Evolutionary conservation across 352 stramenopile species (phyloP), one percentile per base, ranked within the genome.

Genomic region (Globisporangium barbulae): DNA sequence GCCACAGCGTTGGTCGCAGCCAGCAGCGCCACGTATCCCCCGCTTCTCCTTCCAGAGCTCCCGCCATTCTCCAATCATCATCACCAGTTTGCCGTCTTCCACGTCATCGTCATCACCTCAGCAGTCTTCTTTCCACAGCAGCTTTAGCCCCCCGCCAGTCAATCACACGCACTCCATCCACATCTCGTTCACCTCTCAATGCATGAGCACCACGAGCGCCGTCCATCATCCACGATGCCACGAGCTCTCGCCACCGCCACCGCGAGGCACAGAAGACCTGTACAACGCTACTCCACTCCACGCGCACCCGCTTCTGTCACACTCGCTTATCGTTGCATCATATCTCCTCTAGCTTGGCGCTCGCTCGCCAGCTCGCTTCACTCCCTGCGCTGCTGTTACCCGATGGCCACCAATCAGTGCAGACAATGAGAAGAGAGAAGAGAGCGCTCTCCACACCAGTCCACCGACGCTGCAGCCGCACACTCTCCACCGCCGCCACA

Each of bases 1-100:
- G 54, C 54, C 54, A 50, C 37, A 52, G 54, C 30, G 15, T 33
- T 60, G 54, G 30, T 57, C 50, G 50, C 50, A 57, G 50, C 30
- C 30, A 56, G 30, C 50, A 57, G 50, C 50, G 17, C 50, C 50
- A 44, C 30, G 50, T 44, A n/a, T 30, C 50, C 30, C 54, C 37
- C 13, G 54, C 22, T 47, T 22, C 37, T 47, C 25, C 37, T n/a
- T 25, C 54, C 30, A 7, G 2, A 8, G 30, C 21, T 41, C 30
- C 19, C 12, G 28, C 19, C 17, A 28, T 28, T 6, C 17, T 28
- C 19, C 50, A 57, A 31, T 17, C 28, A 19, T 42, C 30, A 12
- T 8, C 50, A 57, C n/a, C 28, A 41, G 15, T 47, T 28, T 7
- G 44, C 44, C 44, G n/a, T 50, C 44, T 22, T 28, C 44, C 6